A percentile compares a stretch with the other conserved stretches of the same genome.
These are phyloP conservation scores for Harrya chromipes DNA, from an alignment of 768 basidiomycete species.

Conservation along the genomic window DNA sequence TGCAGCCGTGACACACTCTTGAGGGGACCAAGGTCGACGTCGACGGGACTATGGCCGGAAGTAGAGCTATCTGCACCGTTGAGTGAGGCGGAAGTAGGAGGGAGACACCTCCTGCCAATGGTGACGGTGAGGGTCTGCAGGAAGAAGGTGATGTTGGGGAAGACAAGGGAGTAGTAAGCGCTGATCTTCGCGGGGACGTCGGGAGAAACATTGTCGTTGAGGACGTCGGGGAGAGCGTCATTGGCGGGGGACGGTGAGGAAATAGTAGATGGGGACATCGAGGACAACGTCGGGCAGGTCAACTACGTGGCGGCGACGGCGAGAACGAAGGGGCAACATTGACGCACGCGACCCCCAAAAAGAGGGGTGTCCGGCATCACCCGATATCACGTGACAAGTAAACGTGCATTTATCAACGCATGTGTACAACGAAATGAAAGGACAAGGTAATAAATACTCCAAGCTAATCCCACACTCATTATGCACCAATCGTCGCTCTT, in stretches of 20 bases:
- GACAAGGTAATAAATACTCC: constrained; percentile 8
- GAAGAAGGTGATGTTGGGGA: constrained; percentile 94
- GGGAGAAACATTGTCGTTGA: constrained; percentile 6
- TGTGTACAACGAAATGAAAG: not conserved
- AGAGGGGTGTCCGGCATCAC: constrained; percentile 10
- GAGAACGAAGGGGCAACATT: constrained; percentile 3
- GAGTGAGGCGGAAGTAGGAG: constrained; percentile 50
- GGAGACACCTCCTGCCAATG: constrained; percentile 85
- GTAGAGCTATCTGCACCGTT: constrained; percentile 44
- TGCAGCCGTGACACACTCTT: constrained; percentile 98
- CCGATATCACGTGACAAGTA: constrained; percentile 17
- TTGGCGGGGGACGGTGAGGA: constrained; percentile 7
- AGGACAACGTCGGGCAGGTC: constrained; percentile 9
- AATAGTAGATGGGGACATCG: constrained; percentile 25
- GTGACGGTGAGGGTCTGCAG: constrained; percentile 93
- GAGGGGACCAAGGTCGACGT: constrained; percentile 91
- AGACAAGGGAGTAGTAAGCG: constrained; percentile 92
- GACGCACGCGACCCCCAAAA: not conserved
- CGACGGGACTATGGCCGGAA: constrained; percentile 45
- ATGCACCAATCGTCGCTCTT: constrained; percentile 23
- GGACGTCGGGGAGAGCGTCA: constrained; percentile 3
- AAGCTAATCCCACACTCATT: not conserved
- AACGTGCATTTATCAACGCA: constrained; percentile 19
- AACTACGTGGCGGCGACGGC: constrained; percentile 8
- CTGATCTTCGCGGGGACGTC: constrained; percentile 71